phyloP scores from a whole-genome alignment of 352 stramenopile genomes.

The Albugo laibachii region DNA sequence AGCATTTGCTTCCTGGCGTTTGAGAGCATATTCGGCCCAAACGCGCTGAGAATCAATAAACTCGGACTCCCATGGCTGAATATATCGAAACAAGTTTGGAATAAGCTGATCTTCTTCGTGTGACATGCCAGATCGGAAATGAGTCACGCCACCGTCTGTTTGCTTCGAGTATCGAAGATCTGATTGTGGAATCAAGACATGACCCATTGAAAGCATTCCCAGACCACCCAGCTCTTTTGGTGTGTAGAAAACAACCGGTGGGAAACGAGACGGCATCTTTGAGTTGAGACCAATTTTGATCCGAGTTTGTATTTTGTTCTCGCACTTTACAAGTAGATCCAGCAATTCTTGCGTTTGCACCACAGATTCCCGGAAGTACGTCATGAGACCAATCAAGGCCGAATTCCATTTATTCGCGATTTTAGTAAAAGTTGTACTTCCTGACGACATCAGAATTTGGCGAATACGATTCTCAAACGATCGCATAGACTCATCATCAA shows the following conservation, averaged over 20 bases:
- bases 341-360: conserved; percentile 99
- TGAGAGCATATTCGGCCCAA: conserved; percentile 99
- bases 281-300: conserved; percentile 99
- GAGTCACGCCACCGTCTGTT: conserved; percentile 94
- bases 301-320: conserved; percentile 99
- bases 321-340: conserved; percentile 98
- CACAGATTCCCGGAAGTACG: conserved; percentile 98
- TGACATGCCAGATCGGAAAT: conserved; percentile 95
- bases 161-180: conserved; percentile 99
- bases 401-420: conserved; percentile 99
- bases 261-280: conserved; percentile 99
- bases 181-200: conserved; percentile 98
- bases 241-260: conserved; percentile 99
- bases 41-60: conserved; percentile 99
- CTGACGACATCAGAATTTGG: conserved; percentile 98
- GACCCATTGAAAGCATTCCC: conserved; percentile 99
- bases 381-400: conserved; percentile 94
- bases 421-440: conserved; percentile 99
- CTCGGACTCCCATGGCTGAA: conserved; percentile 97
- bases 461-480: conserved; percentile 99
- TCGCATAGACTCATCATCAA: conserved; percentile 89
- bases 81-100: conserved; percentile 98
- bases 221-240: conserved; percentile 98
- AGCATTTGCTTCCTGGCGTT: conserved; percentile 97
- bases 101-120: conserved; percentile 99